A percentile compares a stretch with the other conserved stretches of the same genome.
These are phyloP conservation scores for Mycena albidolilacea DNA, from an alignment of 768 basidiomycete species.

Conservation along the genomic window DNA sequence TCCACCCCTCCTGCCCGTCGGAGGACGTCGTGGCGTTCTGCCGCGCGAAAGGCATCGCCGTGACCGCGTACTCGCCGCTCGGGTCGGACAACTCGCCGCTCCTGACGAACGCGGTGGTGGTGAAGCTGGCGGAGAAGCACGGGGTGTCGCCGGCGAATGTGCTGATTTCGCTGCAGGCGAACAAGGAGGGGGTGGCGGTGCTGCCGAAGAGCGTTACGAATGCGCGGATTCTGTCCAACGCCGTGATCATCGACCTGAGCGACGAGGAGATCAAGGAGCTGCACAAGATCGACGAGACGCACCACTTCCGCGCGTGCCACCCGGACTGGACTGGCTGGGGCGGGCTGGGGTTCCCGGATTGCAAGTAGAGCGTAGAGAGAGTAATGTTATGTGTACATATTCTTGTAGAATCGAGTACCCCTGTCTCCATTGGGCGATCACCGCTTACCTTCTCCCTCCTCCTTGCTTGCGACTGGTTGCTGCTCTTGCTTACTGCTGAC, in stretches of 20 bases:
- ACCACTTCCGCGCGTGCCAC: constrained; percentile 76
- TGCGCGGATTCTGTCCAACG: constrained; percentile 73
- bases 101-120: constrained; percentile 70
- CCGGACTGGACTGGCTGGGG: constrained; percentile 78
- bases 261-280: constrained; percentile 74
- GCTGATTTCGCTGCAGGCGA: constrained; percentile 82
- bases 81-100: constrained; percentile 82
- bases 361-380: constrained; percentile 46
- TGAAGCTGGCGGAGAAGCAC: constrained; percentile 75
- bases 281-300: constrained; percentile 70
- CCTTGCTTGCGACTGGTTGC: too few relatives aligned
- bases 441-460: neutral
- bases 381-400: constrained; percentile 2
- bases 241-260: constrained; percentile 71
- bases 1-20: constrained; percentile 81
- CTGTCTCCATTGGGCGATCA: constrained; percentile 23
- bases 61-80: constrained; percentile 87
- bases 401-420: constrained; percentile 12
- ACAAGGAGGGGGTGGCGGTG: constrained; percentile 72
- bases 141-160: constrained; percentile 73
- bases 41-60: constrained; percentile 72
- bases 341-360: constrained; percentile 72
- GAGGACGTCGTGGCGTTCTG: constrained; percentile 76
- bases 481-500: too few relatives aligned
- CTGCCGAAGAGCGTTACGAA: constrained; percentile 85